Conservation (phyloP, 2,329 filamentous ascomycete genomes). For the Cladophialophora exuberans region DNA sequence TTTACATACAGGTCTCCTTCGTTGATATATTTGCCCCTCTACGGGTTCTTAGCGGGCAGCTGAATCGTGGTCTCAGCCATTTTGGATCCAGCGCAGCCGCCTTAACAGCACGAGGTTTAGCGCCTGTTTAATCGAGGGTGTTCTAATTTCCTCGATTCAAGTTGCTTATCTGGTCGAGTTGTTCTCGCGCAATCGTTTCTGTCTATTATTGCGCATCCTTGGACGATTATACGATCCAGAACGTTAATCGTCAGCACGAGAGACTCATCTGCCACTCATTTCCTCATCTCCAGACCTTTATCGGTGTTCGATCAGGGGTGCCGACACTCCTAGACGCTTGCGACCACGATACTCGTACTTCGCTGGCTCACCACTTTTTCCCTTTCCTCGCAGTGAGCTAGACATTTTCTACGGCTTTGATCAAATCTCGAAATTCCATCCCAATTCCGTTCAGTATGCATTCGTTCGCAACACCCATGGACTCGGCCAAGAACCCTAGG, state of each 20-base stretch:
- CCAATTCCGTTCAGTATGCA: conserved; percentile 1
- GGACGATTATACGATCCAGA: too few relatives aligned
- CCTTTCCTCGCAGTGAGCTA: not conserved
- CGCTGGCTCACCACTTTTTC: not conserved
- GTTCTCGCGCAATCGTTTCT: not conserved
- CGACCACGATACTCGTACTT: too few relatives aligned
- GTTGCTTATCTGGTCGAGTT: conserved; percentile 1
- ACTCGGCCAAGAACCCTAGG: not conserved
- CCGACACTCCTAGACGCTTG: too few relatives aligned
- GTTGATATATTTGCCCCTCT: too few relatives aligned
- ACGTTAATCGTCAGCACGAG: too few relatives aligned
- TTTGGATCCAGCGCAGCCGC: not conserved
- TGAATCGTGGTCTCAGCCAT: not conserved
- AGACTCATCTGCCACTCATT: too few relatives aligned
- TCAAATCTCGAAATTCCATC: not conserved
- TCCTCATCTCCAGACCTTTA: too few relatives aligned
- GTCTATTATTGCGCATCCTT: too few relatives aligned
- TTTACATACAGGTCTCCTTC: too few relatives aligned
- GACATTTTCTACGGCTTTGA: too few relatives aligned
- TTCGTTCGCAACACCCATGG: not conserved
- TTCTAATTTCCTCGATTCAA: conserved; percentile 14
- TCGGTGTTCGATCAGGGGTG: too few relatives aligned
- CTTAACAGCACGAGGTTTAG: conserved; percentile 17
- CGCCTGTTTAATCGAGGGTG: conserved; percentile 4
- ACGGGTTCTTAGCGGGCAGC: too few relatives aligned